Conservation (phyloP, 352 stramenopile genomes). For the Phytophthora citricola region DNA sequence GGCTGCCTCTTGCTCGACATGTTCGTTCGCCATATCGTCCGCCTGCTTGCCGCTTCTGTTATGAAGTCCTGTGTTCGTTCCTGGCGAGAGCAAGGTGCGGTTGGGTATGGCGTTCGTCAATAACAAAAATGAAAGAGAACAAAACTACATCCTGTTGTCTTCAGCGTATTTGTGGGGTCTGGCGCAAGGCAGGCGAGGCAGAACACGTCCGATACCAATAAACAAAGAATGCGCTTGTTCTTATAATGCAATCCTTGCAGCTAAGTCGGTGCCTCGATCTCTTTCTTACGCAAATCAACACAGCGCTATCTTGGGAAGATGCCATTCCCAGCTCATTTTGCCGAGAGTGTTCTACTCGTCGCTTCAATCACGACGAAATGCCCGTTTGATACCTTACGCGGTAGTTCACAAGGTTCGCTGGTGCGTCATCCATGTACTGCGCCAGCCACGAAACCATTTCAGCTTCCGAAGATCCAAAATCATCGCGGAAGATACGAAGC, state of each 20-base stretch:
- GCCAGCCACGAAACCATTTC: slow-evolving; percentile 89
- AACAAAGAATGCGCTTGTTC: slow-evolving; percentile 3
- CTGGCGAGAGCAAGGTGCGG: neutral
- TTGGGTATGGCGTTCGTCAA: slow-evolving; percentile 13
- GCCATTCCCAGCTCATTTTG: slow-evolving; percentile 15
- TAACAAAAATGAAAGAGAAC: slow-evolving; percentile 21
- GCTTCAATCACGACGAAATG: slow-evolving; percentile 64
- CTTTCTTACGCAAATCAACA: slow-evolving; percentile 23
- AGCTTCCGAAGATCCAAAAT: slow-evolving; percentile 84
- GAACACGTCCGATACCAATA: neutral
- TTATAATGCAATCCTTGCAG: slow-evolving; percentile 18
- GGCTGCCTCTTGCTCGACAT: slow-evolving; percentile 9
- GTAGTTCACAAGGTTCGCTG: slow-evolving; percentile 77
- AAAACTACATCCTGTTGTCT: slow-evolving; percentile 1
- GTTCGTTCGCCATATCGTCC: slow-evolving; percentile 23
- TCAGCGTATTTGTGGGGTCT: neutral
- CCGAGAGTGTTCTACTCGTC: slow-evolving; percentile 5
- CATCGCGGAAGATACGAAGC: slow-evolving; percentile 86
- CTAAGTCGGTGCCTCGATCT: slow-evolving; percentile 15
- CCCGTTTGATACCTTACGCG: slow-evolving; percentile 75
- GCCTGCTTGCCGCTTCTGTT: slow-evolving; percentile 17
- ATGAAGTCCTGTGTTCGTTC: slow-evolving; percentile 12
- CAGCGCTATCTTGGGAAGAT: slow-evolving; percentile 9
- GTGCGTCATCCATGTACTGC: slow-evolving; percentile 84
- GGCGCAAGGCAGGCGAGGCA: no score